Evolutionary conservation across 2,329 filamentous ascomycete genomes (phyloP).

Genomic region (Eutypella sp.): DNA sequence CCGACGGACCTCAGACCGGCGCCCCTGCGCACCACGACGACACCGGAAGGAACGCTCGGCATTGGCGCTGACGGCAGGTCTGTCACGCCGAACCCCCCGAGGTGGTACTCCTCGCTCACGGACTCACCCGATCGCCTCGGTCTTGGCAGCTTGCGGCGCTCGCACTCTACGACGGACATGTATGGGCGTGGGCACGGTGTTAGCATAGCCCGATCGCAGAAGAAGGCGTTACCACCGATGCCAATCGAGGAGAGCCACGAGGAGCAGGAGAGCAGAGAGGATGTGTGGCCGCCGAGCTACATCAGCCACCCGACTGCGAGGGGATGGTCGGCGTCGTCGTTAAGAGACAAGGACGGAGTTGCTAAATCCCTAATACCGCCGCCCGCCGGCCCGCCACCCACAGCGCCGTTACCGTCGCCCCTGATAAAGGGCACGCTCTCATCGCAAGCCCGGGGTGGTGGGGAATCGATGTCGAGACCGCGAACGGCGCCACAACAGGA

Average conservation of each 20-base stretch:
- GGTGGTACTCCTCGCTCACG: background rate
- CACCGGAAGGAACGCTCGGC: background rate
- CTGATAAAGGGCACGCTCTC: conserved; percentile 1
- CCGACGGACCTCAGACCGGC: background rate
- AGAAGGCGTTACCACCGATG: conserved; percentile 9
- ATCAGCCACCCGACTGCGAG: background rate
- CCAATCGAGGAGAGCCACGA: conserved; percentile 1
- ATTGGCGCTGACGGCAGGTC: too few relatives aligned
- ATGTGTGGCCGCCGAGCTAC: background rate
- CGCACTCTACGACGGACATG: background rate
- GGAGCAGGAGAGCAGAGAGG: background rate
- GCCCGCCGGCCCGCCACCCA: conserved; percentile 14
- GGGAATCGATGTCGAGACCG: background rate
- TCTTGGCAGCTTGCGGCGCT: background rate
- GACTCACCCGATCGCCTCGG: background rate
- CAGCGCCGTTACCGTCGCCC: conserved; percentile 14
- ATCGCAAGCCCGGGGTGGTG: background rate
- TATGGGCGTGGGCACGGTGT: background rate
- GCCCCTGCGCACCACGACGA: background rate
- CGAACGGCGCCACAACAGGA: background rate
- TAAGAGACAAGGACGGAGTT: too few relatives aligned
- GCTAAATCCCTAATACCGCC: conserved; percentile 13
- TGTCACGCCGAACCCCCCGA: background rate
- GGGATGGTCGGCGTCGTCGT: background rate
- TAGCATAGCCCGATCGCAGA: too few relatives aligned